Evolutionary conservation across 495 filamentous ascomycete genomes (phyloP), one percentile per base, ranked within the genome.

Genomic region (Tuber borchii): DNA sequence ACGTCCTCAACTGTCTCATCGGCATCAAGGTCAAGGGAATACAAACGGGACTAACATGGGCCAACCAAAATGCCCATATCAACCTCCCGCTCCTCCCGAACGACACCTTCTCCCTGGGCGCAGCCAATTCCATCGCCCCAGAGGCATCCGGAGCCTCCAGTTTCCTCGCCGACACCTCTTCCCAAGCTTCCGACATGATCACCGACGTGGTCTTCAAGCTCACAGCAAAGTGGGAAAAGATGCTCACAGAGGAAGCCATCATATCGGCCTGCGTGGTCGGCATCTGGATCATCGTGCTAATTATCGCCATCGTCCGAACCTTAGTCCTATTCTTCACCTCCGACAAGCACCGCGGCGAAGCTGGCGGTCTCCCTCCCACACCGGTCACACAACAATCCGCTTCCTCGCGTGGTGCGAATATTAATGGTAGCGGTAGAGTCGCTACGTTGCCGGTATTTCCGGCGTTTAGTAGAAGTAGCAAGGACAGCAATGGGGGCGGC

Each of bases 21-120:
- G 89, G 87, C n/a, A 83, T 93, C 75, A 94, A 95, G 85, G 84
- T 95, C 75, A 88, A 89, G 20, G 85, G 89, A 17, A 87, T 98
- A 77, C 87, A 98, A 82, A 90, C 91, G 78, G 95, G 91, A 14
- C 88, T 98, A 0, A 96, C 92, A 0, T 99, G 94, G 93, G 91
- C 96, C 45, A 86, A 90, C 74, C 91, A 98, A 79, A 82, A 97
- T 79, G 94, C 96, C 1, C 88, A 96, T 71, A 87, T 99, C 78
- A 85, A 89, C 75, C 91, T 99, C 81, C 95, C 96, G 0, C 82
- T 87, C 34, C 88, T 98, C 44, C 87, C 88, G 40, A 90, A 93
- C 81, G 87, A 97, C 80, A 91, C 91, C 42, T 97, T 99, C 87
- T 93, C 92, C 71, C 85, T 90, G 51, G 95, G 94, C 42, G 93